Conservation (phyloP, 805 yeast genomes). For the Suhomyces prunicola region DNA sequence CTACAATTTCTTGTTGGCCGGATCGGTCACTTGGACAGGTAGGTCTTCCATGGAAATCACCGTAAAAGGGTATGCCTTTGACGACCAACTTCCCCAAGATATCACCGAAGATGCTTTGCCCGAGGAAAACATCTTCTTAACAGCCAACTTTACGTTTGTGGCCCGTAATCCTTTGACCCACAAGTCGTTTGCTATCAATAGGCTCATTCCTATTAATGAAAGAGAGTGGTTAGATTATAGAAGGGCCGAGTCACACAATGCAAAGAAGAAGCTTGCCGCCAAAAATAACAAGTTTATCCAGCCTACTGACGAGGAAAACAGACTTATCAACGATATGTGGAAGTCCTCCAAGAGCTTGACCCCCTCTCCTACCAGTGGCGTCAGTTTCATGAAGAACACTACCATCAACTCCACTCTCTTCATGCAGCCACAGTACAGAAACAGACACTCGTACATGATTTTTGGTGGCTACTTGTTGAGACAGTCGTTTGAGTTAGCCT, state of each 20-base stretch:
- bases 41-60: constrained; percentile 93
- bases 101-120: constrained; percentile 57
- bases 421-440: constrained; percentile 97
- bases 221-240: constrained; percentile 79
- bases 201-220: constrained; percentile 70
- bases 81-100: constrained; percentile 49
- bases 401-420: constrained; percentile 69
- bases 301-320: constrained; percentile 68
- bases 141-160: constrained; percentile 92
- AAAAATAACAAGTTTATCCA: constrained; percentile 57
- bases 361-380: constrained; percentile 26
- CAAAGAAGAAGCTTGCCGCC: constrained; percentile 78
- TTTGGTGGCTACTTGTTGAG: constrained; percentile 93
- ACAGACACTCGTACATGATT: constrained; percentile 90
- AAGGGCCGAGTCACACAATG: constrained; percentile 86
- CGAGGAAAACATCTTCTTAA: constrained; percentile 68
- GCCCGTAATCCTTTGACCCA: constrained; percentile 95
- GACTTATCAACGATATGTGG: constrained; percentile 77
- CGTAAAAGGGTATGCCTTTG: constrained; percentile 80
- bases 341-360: constrained; percentile 33
- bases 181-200: constrained; percentile 81
- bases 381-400: constrained; percentile 70
- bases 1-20: constrained; percentile 78
- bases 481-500: constrained; percentile 91
- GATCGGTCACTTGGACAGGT: constrained; percentile 94